Conservation (phyloP, 176 grass and related monocot species). For the Juncus effusus region DNA sequence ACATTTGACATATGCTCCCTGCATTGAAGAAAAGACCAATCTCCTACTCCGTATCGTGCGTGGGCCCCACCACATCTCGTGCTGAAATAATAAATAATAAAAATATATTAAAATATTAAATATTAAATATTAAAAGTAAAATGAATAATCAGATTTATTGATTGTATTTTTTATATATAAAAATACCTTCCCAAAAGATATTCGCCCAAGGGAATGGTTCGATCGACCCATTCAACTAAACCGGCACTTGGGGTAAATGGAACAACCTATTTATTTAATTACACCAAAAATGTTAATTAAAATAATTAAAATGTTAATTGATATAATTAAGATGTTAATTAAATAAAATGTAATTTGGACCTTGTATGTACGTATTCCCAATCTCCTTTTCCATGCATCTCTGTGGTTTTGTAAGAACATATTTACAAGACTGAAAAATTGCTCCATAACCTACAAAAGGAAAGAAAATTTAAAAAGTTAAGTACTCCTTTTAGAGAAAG, state of each 20-base stretch:
- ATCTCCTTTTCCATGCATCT: conserved; percentile 86
- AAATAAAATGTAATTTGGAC: conserved; percentile 29
- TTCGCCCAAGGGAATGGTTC: conserved; percentile 77
- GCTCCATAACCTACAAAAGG: conserved; percentile 91
- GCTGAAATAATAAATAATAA: conserved; percentile 30
- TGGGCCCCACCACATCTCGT: conserved; percentile 81
- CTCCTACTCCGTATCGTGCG: conserved; percentile 71
- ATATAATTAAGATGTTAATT: conserved; percentile 1
- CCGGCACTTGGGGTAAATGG: conserved; percentile 97
- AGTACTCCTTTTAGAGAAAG: neutral
- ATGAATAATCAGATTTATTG: conserved; percentile 10
- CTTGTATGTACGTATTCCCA: conserved; percentile 95
- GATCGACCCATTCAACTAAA: conserved; percentile 96
- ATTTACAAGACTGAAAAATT: conserved; percentile 97
- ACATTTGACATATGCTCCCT: conserved; percentile 67
- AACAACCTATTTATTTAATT: conserved; percentile 58
- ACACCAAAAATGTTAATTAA: neutral
- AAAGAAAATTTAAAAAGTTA: neutral
- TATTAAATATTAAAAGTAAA: conserved; percentile 18
- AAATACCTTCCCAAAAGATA: conserved; percentile 87
- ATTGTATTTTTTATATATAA: neutral
- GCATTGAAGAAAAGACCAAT: conserved; percentile 94
- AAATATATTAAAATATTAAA: conserved; percentile 23
- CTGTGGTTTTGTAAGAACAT: conserved; percentile 88
- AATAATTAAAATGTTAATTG: neutral